Conservation (phyloP, 2,329 filamentous ascomycete species). For the Cladosporium austrohemisphaericum region DNA sequence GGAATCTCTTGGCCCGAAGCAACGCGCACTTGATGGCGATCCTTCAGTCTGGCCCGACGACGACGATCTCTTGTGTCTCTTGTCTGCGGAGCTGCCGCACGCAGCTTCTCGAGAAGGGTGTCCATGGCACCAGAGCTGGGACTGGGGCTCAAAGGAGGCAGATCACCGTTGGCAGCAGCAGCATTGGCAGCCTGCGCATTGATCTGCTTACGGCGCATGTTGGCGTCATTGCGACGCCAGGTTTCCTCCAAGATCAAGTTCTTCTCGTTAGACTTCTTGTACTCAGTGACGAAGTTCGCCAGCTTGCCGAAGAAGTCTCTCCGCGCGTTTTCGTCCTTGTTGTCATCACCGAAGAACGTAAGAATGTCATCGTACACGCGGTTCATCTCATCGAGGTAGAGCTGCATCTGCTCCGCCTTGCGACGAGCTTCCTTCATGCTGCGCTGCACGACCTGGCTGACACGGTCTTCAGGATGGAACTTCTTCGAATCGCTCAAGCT, state of each 20-base stretch:
- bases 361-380: conserved; percentile 92
- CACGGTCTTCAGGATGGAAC: conserved; percentile 95
- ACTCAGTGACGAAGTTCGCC: conserved; percentile 83
- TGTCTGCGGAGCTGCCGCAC: conserved; percentile 80
- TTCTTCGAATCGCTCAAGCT: conserved; percentile 95
- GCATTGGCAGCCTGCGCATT: conserved; percentile 56
- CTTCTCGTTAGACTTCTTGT: conserved; percentile 95
- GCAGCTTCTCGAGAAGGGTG: conserved; percentile 86
- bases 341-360: conserved; percentile 93
- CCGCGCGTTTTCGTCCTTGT: conserved; percentile 83
- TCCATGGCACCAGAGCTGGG: conserved; percentile 84
- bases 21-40: conserved; percentile 82
- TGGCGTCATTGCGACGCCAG: conserved; percentile 79
- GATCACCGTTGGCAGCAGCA: conserved; percentile 38
- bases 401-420: conserved; percentile 91
- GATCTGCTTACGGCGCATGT: conserved; percentile 82
- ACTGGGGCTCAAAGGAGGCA: conserved; percentile 5
- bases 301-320: conserved; percentile 95
- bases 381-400: conserved; percentile 91
- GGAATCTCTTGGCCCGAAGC: conserved; percentile 87
- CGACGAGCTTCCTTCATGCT: conserved; percentile 94
- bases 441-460: conserved; percentile 84
- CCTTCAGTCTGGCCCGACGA: conserved; percentile 81
- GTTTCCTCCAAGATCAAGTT: conserved; percentile 80
- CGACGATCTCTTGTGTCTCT: conserved; percentile 85